Evolutionary conservation across 805 yeast genomes (phyloP), one percentile per base, ranked within the genome.

Genomic region (Candida boleticola): DNA sequence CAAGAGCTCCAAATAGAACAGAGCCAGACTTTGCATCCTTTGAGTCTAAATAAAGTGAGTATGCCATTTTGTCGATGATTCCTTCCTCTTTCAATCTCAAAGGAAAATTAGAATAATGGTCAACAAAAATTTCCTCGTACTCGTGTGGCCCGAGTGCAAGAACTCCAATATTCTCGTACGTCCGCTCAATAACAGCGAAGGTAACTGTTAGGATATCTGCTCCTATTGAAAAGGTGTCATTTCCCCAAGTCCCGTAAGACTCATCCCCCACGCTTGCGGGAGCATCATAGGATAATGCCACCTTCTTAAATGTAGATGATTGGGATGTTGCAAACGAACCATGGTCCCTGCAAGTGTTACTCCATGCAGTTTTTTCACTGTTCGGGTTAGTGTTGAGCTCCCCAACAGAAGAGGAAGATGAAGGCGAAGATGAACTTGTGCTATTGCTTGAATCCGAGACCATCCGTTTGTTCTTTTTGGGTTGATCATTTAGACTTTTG

Each of bases 1-100:
- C 75, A 10, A 68, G 64, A 7, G 73, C 75, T 3, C 75, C 75
- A 56, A 70, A 70, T 43, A 70, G 56, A 16, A 70, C 49, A 18
- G 60, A 53, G 9, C 75, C 75, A 3, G 60, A 26, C n/a, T 39
- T 46, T 10, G 64, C 51, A 25, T 43, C 39, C 3, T 49, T 39
- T 5, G 50, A 47, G 23, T 67, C 63, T 47, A 70, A 58, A 46
- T 60, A 69, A 16, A 70, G 50, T 13, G 72, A 65, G 52, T 63
- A 70, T 23, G 62, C 61, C 23, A 45, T 51, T 45, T 61, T 66
- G 35, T 55, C 37, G 42, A 68, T 70, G 18, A 53, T 40, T 3
- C 74, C 74, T 40, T 55, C 53, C 40, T 41, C 51, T 37, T 47
- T 55, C 47, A 70, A 53, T 40, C 58, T 64, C 20, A 58, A 32